These are phyloP conservation scores for Globisporangium paddicum DNA, from an alignment of 352 stramenopile genomes.

Conservation along the genomic window DNA sequence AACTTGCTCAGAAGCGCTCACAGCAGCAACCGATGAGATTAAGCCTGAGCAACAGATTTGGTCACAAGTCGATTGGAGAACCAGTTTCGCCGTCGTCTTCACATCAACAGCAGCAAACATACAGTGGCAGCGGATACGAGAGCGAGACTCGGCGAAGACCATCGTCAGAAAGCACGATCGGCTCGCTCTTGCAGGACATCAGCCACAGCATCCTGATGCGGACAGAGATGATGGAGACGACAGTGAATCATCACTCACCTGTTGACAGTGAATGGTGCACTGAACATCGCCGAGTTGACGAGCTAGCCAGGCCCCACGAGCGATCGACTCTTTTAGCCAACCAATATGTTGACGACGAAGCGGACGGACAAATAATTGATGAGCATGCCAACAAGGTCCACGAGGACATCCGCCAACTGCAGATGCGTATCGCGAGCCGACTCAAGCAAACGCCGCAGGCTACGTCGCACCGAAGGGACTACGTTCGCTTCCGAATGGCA, in stretches of 20 bases:
- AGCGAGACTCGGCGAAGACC: too few relatives aligned
- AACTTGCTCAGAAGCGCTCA: neutral
- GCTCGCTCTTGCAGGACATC: constrained; percentile 8
- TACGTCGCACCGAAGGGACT: neutral
- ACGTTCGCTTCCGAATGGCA: neutral
- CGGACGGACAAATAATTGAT: constrained; percentile 37
- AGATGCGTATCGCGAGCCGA: constrained; percentile 57
- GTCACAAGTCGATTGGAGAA: neutral
- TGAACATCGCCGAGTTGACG: neutral
- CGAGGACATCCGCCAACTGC: constrained; percentile 64
- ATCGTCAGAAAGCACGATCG: neutral
- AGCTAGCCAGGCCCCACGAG: too few relatives aligned
- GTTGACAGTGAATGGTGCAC: neutral
- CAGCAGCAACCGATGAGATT: neutral
- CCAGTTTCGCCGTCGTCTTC: neutral
- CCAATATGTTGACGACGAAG: constrained; percentile 17
- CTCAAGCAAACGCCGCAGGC: constrained; percentile 35
- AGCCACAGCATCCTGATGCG: constrained; percentile 9
- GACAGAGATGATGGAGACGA: neutral
- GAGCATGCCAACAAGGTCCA: constrained; percentile 61
- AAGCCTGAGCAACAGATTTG: neutral
- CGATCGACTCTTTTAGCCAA: too few relatives aligned
- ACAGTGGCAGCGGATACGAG: neutral
- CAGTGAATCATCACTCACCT: neutral
- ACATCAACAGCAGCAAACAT: neutral